Conservation (phyloP, 768 basidiomycete genomes). For the Leccinum variicolor region DNA sequence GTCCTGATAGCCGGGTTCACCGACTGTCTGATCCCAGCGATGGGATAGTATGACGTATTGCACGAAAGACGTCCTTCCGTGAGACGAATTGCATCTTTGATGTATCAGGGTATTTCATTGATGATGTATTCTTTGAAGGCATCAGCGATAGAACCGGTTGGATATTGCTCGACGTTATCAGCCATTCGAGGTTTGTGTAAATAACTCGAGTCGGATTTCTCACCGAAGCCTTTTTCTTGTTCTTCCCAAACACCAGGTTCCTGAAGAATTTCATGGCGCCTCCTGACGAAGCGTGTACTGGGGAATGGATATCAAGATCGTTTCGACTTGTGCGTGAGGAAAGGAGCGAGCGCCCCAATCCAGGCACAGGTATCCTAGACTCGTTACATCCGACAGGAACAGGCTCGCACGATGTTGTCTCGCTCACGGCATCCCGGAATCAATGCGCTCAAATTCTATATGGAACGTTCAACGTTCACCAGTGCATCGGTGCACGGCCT, state of each 20-base stretch:
- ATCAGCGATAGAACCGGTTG: not conserved
- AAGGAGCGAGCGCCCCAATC: not conserved
- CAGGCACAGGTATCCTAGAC: not conserved
- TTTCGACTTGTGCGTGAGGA: no score
- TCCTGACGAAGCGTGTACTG: not conserved
- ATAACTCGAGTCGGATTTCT: not conserved
- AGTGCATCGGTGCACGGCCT: no score
- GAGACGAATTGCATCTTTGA: slow-evolving; percentile 5
- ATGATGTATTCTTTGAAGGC: slow-evolving; percentile 10
- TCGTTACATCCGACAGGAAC: not conserved
- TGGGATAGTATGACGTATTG: slow-evolving; percentile 15
- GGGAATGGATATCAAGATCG: not conserved
- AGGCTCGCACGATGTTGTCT: not conserved
- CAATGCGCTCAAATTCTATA: not conserved
- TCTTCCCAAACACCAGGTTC: not conserved
- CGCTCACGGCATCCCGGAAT: not conserved
- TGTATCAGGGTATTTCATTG: slow-evolving; percentile 11
- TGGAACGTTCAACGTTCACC: not conserved
- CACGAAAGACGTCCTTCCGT: slow-evolving; percentile 3
- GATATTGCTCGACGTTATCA: not conserved
- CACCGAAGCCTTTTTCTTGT: not conserved
- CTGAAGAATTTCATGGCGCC: not conserved
- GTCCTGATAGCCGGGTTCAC: slow-evolving; percentile 12
- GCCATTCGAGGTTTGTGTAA: not conserved
- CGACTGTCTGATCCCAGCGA: slow-evolving; percentile 2